phyloP scores from a whole-genome alignment of 306 rosid species.

The Dryas drummondii region DNA sequence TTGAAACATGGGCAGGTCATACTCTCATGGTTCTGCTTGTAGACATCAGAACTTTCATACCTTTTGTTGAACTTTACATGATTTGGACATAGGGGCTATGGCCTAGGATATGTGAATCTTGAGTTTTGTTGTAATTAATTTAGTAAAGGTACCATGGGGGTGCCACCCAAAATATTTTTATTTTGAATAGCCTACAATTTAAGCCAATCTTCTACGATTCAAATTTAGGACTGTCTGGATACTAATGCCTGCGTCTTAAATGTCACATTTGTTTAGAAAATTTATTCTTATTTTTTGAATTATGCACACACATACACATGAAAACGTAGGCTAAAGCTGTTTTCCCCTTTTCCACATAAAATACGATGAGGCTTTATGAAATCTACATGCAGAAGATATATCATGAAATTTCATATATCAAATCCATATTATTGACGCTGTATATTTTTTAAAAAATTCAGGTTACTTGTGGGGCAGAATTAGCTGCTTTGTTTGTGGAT shows the following conservation, averaged over 20 bases:
- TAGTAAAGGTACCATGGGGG: background rate
- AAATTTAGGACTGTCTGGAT: background rate
- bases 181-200: background rate
- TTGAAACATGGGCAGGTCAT: slow-evolving; percentile 75
- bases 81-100: slow-evolving; percentile 16
- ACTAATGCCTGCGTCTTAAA: too few relatives aligned
- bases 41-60: background rate
- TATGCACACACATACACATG: too few relatives aligned
- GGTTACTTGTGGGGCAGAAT: slow-evolving; percentile 97
- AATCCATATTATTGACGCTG: slow-evolving; percentile 1
- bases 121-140: background rate
- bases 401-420: slow-evolving; percentile 7
- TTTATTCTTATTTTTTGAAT: too few relatives aligned
- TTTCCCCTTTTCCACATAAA: too few relatives aligned
- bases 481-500: slow-evolving; percentile 86
- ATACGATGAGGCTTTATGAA: too few relatives aligned
- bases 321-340: too few relatives aligned
- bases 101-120: slow-evolving; percentile 23
- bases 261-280: too few relatives aligned
- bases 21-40: background rate
- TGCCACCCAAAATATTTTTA: background rate
- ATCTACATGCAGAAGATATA: slow-evolving; percentile 1
- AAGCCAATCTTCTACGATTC: background rate
- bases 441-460: slow-evolving; percentile 23
- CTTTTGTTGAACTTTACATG: background rate